Conservation (phyloP, 2,329 filamentous ascomycete genomes). For the Trichoderma aggressivum region DNA sequence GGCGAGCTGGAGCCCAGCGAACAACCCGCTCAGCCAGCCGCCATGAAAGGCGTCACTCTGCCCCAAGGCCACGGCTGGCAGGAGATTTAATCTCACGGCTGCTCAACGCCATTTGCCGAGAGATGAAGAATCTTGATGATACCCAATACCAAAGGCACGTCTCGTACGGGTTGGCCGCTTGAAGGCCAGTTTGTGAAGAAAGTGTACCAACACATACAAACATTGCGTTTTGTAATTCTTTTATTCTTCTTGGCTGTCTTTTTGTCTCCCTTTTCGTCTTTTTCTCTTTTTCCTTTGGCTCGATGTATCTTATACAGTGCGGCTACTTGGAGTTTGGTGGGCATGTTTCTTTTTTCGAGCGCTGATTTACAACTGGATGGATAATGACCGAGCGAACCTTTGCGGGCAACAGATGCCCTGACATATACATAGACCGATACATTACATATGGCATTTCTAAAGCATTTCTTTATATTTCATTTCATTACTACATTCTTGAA, state of each 20-base stretch:
- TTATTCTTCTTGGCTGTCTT: background rate
- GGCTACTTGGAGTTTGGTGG: background rate
- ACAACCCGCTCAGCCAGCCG: conserved; percentile 15
- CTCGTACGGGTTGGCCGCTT: background rate
- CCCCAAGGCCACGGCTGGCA: conserved; percentile 49
- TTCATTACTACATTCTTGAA: background rate
- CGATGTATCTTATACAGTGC: background rate
- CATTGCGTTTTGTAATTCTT: background rate
- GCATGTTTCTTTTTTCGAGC: background rate
- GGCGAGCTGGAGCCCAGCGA: conserved; percentile 36
- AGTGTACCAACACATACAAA: background rate
- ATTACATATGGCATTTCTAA: background rate
- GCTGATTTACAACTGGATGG: background rate
- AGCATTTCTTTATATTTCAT: background rate
- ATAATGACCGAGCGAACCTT: background rate
- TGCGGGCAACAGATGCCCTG: background rate
- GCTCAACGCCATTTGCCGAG: background rate
- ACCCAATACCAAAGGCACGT: background rate
- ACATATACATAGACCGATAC: background rate
- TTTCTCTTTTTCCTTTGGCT: background rate
- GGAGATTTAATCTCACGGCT: conserved; percentile 34
- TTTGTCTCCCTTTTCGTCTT: background rate
- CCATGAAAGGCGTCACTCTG: background rate
- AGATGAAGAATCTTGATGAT: background rate
- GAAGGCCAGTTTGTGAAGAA: background rate